These are phyloP conservation scores for Aureobasidium sp. DNA, from an alignment of 2,329 filamentous ascomycete genomes.

Conservation along the genomic window DNA sequence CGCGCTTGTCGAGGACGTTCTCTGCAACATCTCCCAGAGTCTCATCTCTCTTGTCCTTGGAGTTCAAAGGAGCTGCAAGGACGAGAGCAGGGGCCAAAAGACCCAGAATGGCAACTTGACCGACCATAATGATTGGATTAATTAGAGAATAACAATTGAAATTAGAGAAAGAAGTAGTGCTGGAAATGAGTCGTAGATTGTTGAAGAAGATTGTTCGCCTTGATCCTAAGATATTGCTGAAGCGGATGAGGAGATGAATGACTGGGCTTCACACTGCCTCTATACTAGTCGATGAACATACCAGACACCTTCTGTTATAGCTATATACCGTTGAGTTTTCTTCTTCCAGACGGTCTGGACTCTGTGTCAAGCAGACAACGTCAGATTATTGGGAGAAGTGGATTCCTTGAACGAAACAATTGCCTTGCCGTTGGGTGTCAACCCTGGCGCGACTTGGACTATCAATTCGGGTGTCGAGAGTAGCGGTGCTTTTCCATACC, in stretches of 20 bases:
- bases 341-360: neutral
- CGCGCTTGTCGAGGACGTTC: neutral
- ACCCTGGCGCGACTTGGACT: neutral
- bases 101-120: slow-evolving; percentile 2
- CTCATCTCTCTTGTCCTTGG: neutral
- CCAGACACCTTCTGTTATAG: neutral
- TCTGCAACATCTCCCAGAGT: neutral
- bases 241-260: neutral
- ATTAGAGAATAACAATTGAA: neutral
- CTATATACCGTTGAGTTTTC: neutral
- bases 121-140: neutral
- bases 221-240: neutral
- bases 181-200: neutral
- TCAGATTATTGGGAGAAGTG: neutral
- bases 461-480: neutral
- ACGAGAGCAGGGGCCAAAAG: slow-evolving; percentile 6
- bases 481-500: neutral
- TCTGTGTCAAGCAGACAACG: slow-evolving; percentile 2
- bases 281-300: neutral
- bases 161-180: neutral
- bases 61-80: slow-evolving; percentile 3
- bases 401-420: neutral
- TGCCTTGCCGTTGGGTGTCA: neutral
- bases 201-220: neutral
- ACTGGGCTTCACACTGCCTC: neutral